Conservation (phyloP, 768 basidiomycete genomes). For the Cyclocybe aegerita region DNA sequence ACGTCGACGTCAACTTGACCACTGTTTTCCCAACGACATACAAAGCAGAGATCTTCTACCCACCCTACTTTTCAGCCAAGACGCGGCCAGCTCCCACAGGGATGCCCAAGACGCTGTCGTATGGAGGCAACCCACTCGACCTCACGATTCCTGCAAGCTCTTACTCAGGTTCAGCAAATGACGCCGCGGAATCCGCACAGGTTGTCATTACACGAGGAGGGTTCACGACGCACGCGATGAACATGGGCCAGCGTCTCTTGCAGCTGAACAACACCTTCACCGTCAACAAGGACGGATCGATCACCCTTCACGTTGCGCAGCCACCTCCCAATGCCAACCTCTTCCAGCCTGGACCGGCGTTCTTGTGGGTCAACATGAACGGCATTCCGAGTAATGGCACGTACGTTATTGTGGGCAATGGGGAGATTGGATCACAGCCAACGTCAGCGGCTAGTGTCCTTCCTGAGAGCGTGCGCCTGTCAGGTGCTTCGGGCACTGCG, state of each 20-base stretch:
- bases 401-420: conserved; percentile 77
- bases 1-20: conserved; percentile 73
- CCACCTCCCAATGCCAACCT: conserved; percentile 82
- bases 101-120: conserved; percentile 70
- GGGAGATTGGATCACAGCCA: conserved; percentile 71
- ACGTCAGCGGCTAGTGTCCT: conserved; percentile 41
- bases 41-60: conserved; percentile 87
- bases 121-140: conserved; percentile 83
- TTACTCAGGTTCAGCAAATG: conserved; percentile 67
- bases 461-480: conserved; percentile 47
- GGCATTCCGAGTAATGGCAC: conserved; percentile 84
- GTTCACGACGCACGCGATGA: conserved; percentile 84
- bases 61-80: conserved; percentile 74
- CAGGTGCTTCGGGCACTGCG: conserved; percentile 5
- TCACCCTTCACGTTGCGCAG: conserved; percentile 79
- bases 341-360: conserved; percentile 85
- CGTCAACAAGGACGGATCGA: conserved; percentile 72
- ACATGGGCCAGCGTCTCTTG: conserved; percentile 81
- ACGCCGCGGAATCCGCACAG: conserved; percentile 70
- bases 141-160: conserved; percentile 65
- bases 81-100: conserved; percentile 71
- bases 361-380: conserved; percentile 80
- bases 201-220: conserved; percentile 81
- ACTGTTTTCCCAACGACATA: conserved; percentile 77
- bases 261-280: conserved; percentile 87